Base-by-base conservation (phyloP, 225 moss, liverwort and hornwort genomes). In the Physcomitrium patens region DNA sequence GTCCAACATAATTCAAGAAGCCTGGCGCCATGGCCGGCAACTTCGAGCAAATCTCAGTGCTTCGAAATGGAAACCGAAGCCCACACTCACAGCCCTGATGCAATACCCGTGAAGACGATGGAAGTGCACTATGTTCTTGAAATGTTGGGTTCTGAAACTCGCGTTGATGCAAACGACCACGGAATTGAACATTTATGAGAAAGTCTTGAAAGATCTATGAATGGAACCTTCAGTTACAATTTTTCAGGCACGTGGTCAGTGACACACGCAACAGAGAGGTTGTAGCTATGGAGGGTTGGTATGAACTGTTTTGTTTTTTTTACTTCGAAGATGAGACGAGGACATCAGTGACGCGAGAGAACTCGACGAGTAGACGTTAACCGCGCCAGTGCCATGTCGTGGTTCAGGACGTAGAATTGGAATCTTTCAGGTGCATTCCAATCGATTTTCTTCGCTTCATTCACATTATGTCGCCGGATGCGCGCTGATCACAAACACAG, bases 1-100 rank as follows among this genome's bases (percentile, higher is more conserved):
- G 77, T 61, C 84, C 78, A 27, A 87, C 76, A 3, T 78, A 69
- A 50, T 84, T 69, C 51, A 87, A 49, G 11, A 81, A 83, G 0
- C 86, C 83, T n/a, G 86, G 65, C 69, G 57, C 80, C 86, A 86
- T 86, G 8, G 47, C 65, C 37, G 10, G 19, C 26, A 22, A 60
- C 63, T 65, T 68, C 12, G 55, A 27, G 7, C 45, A 28, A 66
- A 52, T 1, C 44, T 65, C 2, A 12, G 24, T 7, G 42, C 59
- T 31, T 43, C 67, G 10, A 58, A 65, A 75, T 19, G 10, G 19
- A 15, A 53, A 74, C 16, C 53, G 0, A 9, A 53, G 18, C 9
- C 8, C 41, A 63, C 31, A 37, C 31, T 42, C 26, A 43, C 19
- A 6, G 12, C 0, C n/a, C 37, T 56, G 41, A 67, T 3, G 43